phyloP scores from a whole-genome alignment of 1,284 basidiomycete species.

The Trametes hirsuta region DNA sequence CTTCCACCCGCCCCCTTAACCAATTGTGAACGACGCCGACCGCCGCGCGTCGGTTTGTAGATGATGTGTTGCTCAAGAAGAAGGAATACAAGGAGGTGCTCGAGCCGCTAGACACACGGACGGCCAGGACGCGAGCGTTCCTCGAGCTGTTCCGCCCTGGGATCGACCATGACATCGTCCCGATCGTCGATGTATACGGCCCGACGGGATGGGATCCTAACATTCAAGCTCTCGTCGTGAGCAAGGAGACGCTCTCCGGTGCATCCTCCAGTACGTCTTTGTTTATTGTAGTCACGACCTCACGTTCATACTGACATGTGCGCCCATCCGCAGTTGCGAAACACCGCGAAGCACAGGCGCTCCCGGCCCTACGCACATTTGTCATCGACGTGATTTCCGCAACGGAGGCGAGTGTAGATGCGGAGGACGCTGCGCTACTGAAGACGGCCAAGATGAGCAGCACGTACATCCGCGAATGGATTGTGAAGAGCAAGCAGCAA shows the following conservation, averaged over 20 bases:
- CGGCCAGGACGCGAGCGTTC: constrained; percentile 61
- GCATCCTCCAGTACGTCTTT: constrained; percentile 65
- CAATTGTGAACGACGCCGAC: neutral
- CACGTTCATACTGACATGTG: no score
- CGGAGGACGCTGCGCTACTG: constrained; percentile 66
- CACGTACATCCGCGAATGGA: constrained; percentile 87
- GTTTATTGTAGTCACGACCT: neutral
- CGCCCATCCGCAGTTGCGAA: constrained; percentile 55
- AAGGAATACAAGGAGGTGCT: constrained; percentile 78
- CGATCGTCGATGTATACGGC: constrained; percentile 84
- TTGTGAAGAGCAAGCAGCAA: constrained; percentile 47
- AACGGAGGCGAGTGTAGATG: constrained; percentile 54
- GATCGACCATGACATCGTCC: constrained; percentile 66
- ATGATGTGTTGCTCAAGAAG: constrained; percentile 73
- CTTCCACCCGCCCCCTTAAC: constrained; percentile 7
- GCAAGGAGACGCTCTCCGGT: constrained; percentile 81
- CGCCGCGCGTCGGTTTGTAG: constrained; percentile 38
- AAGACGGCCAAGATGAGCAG: constrained; percentile 88
- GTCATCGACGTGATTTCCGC: constrained; percentile 88
- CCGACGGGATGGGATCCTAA: constrained; percentile 86
- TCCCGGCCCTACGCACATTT: constrained; percentile 70
- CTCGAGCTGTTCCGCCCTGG: constrained; percentile 68
- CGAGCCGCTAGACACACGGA: constrained; percentile 65
- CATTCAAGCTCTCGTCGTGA: constrained; percentile 87
- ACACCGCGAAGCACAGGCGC: constrained; percentile 52